A percentile compares a stretch with the other conserved stretches of the same genome.
phyloP scores from a whole-genome alignment of 1,284 basidiomycete species.

The Cutaneotrichosporon cyanovorans region DNA sequence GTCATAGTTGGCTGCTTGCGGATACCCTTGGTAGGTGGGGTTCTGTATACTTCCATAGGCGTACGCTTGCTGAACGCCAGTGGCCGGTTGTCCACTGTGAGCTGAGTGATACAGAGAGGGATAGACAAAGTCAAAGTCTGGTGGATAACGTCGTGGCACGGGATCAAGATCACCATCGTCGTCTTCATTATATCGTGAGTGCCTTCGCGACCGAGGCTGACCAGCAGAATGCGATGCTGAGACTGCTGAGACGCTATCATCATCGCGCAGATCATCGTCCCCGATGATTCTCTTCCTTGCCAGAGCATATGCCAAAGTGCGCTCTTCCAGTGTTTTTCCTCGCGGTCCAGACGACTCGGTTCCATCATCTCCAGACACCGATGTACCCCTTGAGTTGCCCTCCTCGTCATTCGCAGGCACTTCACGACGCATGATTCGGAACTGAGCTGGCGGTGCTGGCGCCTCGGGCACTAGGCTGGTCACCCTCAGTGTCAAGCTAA shows the following conservation, averaged over 20 bases:
- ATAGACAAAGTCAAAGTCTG: constrained; percentile 28
- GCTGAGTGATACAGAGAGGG: constrained; percentile 31
- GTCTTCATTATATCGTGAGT: constrained; percentile 13
- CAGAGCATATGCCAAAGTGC: constrained; percentile 33
- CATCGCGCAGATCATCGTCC: constrained; percentile 11
- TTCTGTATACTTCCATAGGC: background rate
- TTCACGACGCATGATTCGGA: constrained; percentile 38
- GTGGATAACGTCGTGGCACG: constrained; percentile 25
- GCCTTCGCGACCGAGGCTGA: constrained; percentile 11
- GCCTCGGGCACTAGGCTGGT: constrained; percentile 15
- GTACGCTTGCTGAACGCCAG: background rate
- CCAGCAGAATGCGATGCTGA: constrained; percentile 1
- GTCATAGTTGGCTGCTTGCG: constrained; percentile 8
- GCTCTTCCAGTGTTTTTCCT: constrained; percentile 37
- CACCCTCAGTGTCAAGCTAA: constrained; percentile 18
- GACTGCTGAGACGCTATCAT: constrained; percentile 11
- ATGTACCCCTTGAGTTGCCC: constrained; percentile 14
- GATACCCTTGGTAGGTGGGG: constrained; percentile 9
- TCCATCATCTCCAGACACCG: constrained; percentile 15
- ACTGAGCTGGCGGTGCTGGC: constrained; percentile 21
- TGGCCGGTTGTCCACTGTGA: background rate
- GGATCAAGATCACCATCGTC: constrained; percentile 36
- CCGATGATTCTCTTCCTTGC: constrained; percentile 38
- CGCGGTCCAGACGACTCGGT: constrained; percentile 11
- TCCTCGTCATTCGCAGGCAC: constrained; percentile 15